Conservation (phyloP, 2,329 filamentous ascomycete species). For the Ambrosiella beaveri region DNA sequence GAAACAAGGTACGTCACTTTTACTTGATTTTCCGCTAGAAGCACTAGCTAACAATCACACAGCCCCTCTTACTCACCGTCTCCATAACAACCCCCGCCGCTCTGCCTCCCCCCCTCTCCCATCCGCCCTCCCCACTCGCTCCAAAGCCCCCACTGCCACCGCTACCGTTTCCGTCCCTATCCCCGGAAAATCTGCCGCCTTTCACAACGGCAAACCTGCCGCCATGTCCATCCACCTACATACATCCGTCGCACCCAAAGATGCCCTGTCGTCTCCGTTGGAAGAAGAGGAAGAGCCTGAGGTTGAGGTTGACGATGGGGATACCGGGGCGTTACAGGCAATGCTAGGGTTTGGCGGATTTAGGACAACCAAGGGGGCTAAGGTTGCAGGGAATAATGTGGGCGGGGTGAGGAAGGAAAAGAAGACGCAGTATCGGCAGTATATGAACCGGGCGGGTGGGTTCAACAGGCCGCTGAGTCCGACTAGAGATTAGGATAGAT, state of each 20-base stretch:
- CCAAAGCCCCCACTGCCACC: conserved; percentile 15
- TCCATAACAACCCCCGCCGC: conserved; percentile 19
- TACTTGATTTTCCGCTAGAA: background rate
- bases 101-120: conserved; percentile 21
- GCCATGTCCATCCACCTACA: conserved; percentile 22
- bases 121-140: conserved; percentile 19
- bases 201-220: conserved; percentile 15
- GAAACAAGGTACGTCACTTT: background rate
- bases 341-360: conserved; percentile 87
- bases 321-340: conserved; percentile 56
- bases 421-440: conserved; percentile 88
- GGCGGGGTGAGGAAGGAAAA: conserved; percentile 79
- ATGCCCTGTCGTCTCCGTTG: conserved; percentile 15
- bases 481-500: conserved; percentile 16
- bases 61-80: conserved; percentile 10
- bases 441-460: conserved; percentile 75
- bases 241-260: background rate
- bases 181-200: conserved; percentile 16
- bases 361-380: conserved; percentile 71
- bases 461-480: conserved; percentile 66
- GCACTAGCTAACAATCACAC: conserved; percentile 3
- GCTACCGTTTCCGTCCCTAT: conserved; percentile 19
- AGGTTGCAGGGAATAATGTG: conserved; percentile 72
- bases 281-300: conserved; percentile 30
- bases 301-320: conserved; percentile 43